These are phyloP conservation scores for Malassezia furfur DNA, from an alignment of 1,284 basidiomycete species.

Conservation along the genomic window DNA sequence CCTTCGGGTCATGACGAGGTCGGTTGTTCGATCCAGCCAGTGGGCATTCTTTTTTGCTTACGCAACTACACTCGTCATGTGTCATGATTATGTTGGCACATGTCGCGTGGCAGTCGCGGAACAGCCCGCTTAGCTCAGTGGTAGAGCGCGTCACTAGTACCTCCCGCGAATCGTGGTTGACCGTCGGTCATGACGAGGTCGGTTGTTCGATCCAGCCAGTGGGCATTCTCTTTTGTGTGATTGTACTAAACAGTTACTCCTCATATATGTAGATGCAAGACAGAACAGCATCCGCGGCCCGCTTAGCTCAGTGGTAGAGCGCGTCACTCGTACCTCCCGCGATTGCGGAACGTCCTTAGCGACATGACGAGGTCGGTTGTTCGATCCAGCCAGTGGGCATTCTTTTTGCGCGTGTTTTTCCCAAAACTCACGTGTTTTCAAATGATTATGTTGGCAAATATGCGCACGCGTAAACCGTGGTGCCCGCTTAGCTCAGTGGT, in stretches of 20 bases:
- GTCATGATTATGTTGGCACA: neutral
- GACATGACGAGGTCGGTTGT: slow-evolving; percentile 22
- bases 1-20: slow-evolving; percentile 16
- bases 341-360: neutral
- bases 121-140: slow-evolving; percentile 54
- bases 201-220: slow-evolving; percentile 23
- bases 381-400: slow-evolving; percentile 19
- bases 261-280: neutral
- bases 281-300: slow-evolving; percentile 5
- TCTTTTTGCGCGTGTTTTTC: too few relatives aligned
- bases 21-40: slow-evolving; percentile 23
- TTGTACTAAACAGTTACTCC: too few relatives aligned
- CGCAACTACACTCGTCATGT: too few relatives aligned
- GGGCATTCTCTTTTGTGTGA: slow-evolving; percentile 9
- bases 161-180: slow-evolving; percentile 9
- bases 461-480: too few relatives aligned
- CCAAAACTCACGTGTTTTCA: too few relatives aligned
- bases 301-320: slow-evolving; percentile 59
- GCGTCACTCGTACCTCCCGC: slow-evolving; percentile 55
- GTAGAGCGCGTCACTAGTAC: slow-evolving; percentile 60
- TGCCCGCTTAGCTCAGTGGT: slow-evolving; percentile 55
- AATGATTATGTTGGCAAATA: neutral
- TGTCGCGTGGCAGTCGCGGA: too few relatives aligned
- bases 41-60: slow-evolving; percentile 12
- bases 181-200: slow-evolving; percentile 17